Evolutionary conservation across 2,329 filamentous ascomycete species (phyloP).

Genomic region (Waltergamsia citrina): DNA sequence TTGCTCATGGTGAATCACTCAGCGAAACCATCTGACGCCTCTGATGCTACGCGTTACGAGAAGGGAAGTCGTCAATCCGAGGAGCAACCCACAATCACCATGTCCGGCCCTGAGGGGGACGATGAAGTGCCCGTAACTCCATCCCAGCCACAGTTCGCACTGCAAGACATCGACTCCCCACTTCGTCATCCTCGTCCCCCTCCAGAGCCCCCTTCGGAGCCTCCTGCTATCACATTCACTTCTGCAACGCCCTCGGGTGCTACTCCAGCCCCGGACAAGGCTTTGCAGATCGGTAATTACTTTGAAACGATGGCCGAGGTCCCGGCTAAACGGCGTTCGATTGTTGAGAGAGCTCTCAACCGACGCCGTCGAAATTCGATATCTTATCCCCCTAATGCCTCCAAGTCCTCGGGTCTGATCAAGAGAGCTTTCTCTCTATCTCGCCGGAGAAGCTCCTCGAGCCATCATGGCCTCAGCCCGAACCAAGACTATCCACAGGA

Average conservation of each 20-base stretch:
- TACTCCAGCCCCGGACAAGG: conserved; percentile 44
- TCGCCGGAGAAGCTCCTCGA: conserved; percentile 11
- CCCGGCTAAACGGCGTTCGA: conserved; percentile 31
- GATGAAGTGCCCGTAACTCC: conserved; percentile 39
- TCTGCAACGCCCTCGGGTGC: conserved; percentile 52
- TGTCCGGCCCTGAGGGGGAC: conserved; percentile 16
- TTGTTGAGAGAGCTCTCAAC: conserved; percentile 44
- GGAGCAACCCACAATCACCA: not conserved
- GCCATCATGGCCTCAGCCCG: conserved; percentile 1
- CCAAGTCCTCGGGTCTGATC: conserved; percentile 32
- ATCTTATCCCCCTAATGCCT: conserved; percentile 29
- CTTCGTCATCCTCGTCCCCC: conserved; percentile 52
- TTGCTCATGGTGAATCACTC: conserved; percentile 51
- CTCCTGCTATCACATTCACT: conserved; percentile 45
- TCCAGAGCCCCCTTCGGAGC: conserved; percentile 36
- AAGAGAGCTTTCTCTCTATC: conserved; percentile 44
- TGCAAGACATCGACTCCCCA: conserved; percentile 50
- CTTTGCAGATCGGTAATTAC: conserved; percentile 42
- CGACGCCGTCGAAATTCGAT: conserved; percentile 33
- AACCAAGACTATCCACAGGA: conserved; percentile 26
- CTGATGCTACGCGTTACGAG: conserved; percentile 21
- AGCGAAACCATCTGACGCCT: conserved; percentile 36
- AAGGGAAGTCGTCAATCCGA: conserved; percentile 5
- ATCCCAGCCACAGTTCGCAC: conserved; percentile 35
- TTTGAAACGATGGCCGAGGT: conserved; percentile 34